Evolutionary conservation across 2,329 filamentous ascomycete species (phyloP).

Genomic region (Pyrenochaeta sp.): DNA sequence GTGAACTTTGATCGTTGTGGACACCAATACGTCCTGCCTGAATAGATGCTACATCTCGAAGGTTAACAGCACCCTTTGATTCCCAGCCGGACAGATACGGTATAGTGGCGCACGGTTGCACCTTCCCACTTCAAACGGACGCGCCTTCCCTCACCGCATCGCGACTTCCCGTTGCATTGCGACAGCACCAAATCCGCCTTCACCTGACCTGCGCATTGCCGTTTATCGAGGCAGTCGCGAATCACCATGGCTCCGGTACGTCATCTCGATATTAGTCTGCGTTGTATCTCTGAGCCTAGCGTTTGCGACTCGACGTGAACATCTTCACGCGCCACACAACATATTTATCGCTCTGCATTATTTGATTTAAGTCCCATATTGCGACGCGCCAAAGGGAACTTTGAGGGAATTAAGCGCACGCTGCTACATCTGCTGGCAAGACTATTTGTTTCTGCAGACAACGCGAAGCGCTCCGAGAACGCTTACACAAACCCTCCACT

Average conservation of each 20-base stretch:
- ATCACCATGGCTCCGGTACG: slow-evolving; percentile 47
- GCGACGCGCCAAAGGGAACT: not conserved
- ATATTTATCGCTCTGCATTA: not conserved
- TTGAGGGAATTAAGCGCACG: not conserved
- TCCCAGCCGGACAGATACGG: slow-evolving; percentile 5
- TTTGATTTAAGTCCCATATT: not conserved
- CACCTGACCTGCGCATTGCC: slow-evolving; percentile 24
- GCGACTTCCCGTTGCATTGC: slow-evolving; percentile 39
- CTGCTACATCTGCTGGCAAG: not conserved
- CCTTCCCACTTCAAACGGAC: slow-evolving; percentile 35
- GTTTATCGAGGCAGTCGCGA: slow-evolving; percentile 24
- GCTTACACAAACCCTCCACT: not conserved
- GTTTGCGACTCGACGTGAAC: slow-evolving; percentile 1
- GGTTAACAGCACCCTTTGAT: not conserved
- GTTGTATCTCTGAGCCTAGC: slow-evolving; percentile 4
- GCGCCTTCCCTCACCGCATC: slow-evolving; percentile 44
- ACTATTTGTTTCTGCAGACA: not conserved
- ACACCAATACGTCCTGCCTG: not conserved
- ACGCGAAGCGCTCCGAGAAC: not conserved
- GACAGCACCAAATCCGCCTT: slow-evolving; percentile 28
- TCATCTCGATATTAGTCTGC: slow-evolving; percentile 13
- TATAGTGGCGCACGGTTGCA: slow-evolving; percentile 31
- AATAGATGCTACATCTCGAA: not conserved
- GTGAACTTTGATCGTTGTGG: not conserved
- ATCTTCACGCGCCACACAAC: not conserved